phyloP scores from a whole-genome alignment of 73 alveolate species.

The Diophrys appendiculata region DNA sequence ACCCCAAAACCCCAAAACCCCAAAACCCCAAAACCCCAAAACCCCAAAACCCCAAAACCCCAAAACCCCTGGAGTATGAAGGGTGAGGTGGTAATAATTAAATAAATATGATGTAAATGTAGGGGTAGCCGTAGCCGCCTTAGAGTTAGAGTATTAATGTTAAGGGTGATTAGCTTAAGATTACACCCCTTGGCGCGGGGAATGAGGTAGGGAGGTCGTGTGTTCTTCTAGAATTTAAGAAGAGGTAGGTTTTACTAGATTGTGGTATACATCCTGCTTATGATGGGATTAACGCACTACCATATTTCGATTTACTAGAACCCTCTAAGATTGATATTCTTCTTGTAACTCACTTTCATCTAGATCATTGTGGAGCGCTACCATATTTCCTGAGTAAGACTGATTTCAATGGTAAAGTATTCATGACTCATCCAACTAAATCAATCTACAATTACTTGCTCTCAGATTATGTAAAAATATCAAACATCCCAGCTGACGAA shows the following conservation, averaged over 20 bases:
- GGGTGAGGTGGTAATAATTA: too few relatives aligned
- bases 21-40: too few relatives aligned
- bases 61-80: too few relatives aligned
- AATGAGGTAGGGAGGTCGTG: conserved; percentile 98
- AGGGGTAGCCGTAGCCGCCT: too few relatives aligned
- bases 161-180: conserved; percentile 60
- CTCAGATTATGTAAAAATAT: conserved; percentile 92
- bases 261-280: conserved; percentile 99
- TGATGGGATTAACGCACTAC: conserved; percentile 91
- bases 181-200: conserved; percentile 98
- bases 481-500: conserved; percentile 84
- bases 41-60: too few relatives aligned
- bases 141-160: conserved; percentile 30
- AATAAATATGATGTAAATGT: too few relatives aligned
- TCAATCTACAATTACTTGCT: conserved; percentile 93
- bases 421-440: conserved; percentile 99
- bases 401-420: conserved; percentile 96
- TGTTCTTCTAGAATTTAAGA: conserved; percentile 87
- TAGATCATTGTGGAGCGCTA: conserved; percentile 97
- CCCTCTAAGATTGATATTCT: conserved; percentile 88
- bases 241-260: conserved; percentile 82
- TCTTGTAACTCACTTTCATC: conserved; percentile 96
- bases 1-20: too few relatives aligned
- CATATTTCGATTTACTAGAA: conserved; percentile 94
- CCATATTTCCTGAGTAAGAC: conserved; percentile 98